A percentile compares a stretch with the other conserved stretches of the same genome.
These are phyloP conservation scores for Chrysanthemum lavandulifolium DNA, from an alignment of 129 eudicot genomes.

Conservation along the genomic window DNA sequence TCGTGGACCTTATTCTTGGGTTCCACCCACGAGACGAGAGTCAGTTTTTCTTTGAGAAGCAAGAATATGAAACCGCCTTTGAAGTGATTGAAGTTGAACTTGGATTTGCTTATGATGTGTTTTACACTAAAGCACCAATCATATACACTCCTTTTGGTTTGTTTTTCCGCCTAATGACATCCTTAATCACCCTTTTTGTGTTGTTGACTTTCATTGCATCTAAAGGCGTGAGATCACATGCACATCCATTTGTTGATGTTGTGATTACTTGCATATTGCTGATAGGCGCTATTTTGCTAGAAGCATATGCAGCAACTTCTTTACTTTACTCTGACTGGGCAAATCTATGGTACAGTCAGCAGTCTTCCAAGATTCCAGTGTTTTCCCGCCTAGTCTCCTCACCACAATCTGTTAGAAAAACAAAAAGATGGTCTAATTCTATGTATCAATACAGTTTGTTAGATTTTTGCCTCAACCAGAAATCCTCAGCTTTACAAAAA, in stretches of 20 bases:
- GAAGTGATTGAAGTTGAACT: constrained; percentile 44
- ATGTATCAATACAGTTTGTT: constrained; percentile 46
- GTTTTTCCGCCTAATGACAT: constrained; percentile 17
- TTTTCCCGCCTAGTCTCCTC: constrained; percentile 8
- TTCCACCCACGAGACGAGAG: constrained; percentile 44
- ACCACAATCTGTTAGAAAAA: constrained; percentile 13
- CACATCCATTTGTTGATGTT: constrained; percentile 13
- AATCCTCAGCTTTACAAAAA: constrained; percentile 17
- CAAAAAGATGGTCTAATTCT: constrained; percentile 44
- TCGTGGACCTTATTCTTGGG: constrained; percentile 49
- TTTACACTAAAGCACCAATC: constrained; percentile 39
- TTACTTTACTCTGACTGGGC: constrained; percentile 37
- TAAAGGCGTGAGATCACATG: background rate
- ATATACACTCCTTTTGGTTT: constrained; percentile 31
- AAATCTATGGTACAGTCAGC: constrained; percentile 28
- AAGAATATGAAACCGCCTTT: constrained; percentile 21
- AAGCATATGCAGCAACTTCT: constrained; percentile 30
- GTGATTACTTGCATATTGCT: constrained; percentile 34
- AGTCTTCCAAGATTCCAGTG: constrained; percentile 11
- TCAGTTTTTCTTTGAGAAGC: constrained; percentile 22
- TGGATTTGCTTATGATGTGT: constrained; percentile 38
- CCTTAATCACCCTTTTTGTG: constrained; percentile 15
- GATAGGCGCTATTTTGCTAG: constrained; percentile 37
- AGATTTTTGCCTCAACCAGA: constrained; percentile 26
- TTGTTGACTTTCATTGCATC: constrained; percentile 13